A percentile compares a stretch with the other conserved stretches of the same genome.
Conservation (phyloP, 176 grass and related monocot species). For the Thinopyrum elongatum region DNA sequence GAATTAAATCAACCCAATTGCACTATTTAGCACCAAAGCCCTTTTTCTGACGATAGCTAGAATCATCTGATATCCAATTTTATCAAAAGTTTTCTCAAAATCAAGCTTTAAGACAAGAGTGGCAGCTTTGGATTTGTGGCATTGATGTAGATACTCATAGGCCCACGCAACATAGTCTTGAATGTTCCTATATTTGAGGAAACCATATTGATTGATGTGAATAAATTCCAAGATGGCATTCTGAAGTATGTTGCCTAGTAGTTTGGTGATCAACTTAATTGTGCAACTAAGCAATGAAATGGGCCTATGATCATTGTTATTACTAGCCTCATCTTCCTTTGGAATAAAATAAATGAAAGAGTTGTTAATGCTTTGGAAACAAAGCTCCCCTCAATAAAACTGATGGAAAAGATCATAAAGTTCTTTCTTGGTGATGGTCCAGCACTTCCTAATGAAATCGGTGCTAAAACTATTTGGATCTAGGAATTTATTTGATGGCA, state of each 20-base stretch:
- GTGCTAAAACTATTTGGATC: background rate
- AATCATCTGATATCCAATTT: background rate
- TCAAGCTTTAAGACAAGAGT: background rate
- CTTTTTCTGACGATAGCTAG: rapidly evolving
- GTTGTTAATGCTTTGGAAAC: background rate
- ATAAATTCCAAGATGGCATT: background rate
- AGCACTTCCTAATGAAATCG: background rate
- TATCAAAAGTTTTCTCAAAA: background rate
- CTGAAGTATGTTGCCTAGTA: background rate
- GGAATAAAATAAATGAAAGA: background rate
- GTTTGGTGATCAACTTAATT: background rate
- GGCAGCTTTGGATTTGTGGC: background rate
- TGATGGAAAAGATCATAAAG: background rate
- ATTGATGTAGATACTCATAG: background rate
- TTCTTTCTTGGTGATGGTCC: background rate
- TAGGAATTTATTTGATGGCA: background rate
- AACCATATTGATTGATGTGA: background rate
- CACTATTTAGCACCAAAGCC: background rate
- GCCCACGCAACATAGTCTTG: background rate
- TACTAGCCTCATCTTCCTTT: background rate
- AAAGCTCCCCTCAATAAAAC: background rate
- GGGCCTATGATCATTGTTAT: background rate
- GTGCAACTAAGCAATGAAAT: background rate
- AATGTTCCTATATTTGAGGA: background rate
- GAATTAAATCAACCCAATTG: background rate